A percentile compares a stretch with the other conserved stretches of the same genome.
Evolutionary conservation across 495 filamentous ascomycete species (phyloP).

Genomic region (Penicillium antarcticum): DNA sequence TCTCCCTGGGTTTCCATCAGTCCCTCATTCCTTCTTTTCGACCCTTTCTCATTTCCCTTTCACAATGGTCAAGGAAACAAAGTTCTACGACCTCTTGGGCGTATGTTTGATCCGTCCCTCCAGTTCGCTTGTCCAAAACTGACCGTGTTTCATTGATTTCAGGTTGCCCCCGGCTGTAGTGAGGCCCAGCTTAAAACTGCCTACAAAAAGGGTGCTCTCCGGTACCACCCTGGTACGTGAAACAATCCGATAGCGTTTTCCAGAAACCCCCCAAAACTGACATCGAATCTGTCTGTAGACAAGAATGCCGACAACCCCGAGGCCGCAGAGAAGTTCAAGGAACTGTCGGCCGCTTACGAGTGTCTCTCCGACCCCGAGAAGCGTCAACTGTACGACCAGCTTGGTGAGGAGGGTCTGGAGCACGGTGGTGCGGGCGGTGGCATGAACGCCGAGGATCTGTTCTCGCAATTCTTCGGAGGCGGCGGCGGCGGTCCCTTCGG

Average conservation of each 20-base stretch:
- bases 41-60: conserved; percentile 12
- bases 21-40: conserved; percentile 14
- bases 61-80: conserved; percentile 89
- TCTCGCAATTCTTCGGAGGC: conserved; percentile 96
- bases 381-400: conserved; percentile 89
- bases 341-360: conserved; percentile 93
- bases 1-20: conserved; percentile 6
- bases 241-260: neutral
- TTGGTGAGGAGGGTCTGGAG: conserved; percentile 94
- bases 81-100: conserved; percentile 81
- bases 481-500: conserved; percentile 71
- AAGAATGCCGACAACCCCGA: conserved; percentile 95
- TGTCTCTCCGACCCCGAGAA: conserved; percentile 88
- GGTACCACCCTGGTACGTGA: conserved; percentile 80
- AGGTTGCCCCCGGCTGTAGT: conserved; percentile 70
- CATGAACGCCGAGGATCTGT: conserved; percentile 96
- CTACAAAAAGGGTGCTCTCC: conserved; percentile 86
- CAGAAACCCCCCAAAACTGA: neutral
- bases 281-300: conserved; percentile 50
- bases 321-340: conserved; percentile 96
- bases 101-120: conserved; percentile 48
- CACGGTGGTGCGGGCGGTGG: conserved; percentile 77
- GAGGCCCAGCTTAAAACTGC: conserved; percentile 84
- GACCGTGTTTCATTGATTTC: conserved; percentile 20
- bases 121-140: conserved; percentile 12